Base-by-base conservation (phyloP, 2,329 filamentous ascomycete species). In the Zymoseptoria tritici region DNA sequence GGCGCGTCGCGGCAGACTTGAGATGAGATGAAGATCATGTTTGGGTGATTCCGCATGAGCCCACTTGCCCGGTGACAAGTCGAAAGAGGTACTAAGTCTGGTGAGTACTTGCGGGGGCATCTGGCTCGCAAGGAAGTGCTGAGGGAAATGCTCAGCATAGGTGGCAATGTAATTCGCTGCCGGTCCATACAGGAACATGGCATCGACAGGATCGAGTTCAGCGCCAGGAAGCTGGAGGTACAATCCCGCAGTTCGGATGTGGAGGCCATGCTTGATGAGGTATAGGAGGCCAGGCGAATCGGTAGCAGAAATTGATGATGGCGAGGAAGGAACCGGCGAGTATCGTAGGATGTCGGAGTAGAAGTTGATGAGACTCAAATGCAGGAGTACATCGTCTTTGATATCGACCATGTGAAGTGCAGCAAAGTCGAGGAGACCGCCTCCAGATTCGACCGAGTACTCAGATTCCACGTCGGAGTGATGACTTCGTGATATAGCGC, bases 331-430 rank as follows among this genome's bases (percentile, higher is more conserved):
- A n/a, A 11, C 1, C 31, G 54, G 19, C 9, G 31, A 31, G 19
- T 51, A 49, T 2, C 56, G 62, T 29, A 86, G 74, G 2, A 85
- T 71, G n/a, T 81, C 77, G 20, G 78, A 76, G 67, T 78, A 83
- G 70, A 85, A 85, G 62, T 83, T 79, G 60, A 86, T 74, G 50
- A 85, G 72, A 4, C 80, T 82, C 73, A 83, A 80, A 63, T 85
- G 79, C 81, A 85, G 83, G 54, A 86, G 72, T 3, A 85, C 77
- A 67, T 86, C 83, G 31, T 78, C 78, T 52, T 76, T 72, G 2
- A 73, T 76, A 61, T 86, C 79, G 2, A 85, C 79, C 82, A 85
- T 85, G 50, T 77, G 75, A 54, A 76, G 71, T 3, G 80, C 74
- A 5, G 79, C 80, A 59, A 84, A 86, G 36, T 84, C 79, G 2